Base-by-base conservation (phyloP, 2,329 filamentous ascomycete genomes). In the Parastagonospora avenae region DNA sequence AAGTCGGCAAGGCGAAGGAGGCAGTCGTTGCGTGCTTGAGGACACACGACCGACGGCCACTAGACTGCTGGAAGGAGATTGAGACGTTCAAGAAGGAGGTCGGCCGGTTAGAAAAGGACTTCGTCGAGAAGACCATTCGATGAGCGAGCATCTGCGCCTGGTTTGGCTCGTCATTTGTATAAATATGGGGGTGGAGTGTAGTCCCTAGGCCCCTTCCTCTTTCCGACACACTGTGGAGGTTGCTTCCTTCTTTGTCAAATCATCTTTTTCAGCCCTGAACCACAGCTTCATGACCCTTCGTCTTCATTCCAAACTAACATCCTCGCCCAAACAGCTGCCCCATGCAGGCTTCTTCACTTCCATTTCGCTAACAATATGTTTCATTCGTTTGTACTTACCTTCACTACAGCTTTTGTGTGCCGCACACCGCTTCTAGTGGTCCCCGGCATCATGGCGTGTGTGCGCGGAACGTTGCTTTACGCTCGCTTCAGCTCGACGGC, bases 51-150 rank as follows among this genome's bases (percentile, higher is more conserved):
- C 82, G 91, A 59, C 84, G 91, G 74, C 92, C 93, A 72, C 79
- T 97, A 71, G 90, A 97, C 79, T 97, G 93, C 82, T 97, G 90
- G 89, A 83, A 87, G 76, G 92, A 97, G 83, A 91, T 97, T 19
- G 89, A 95, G 78, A 81, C 80, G 15, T 97, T 97, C 76, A 96
- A 92, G 84, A 83, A 84, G 66, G 91, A 96, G 81, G 92, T 97
- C 43, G 85, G 89, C 63, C 86, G 85, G 78, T 75, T 97, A 76
- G 93, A 97, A 83, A 88, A 85, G 76, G 82, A 81, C 24, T 97
- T 95, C 85, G 91, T 97, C 31, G 88, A 95, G 70, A 91, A 87
- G 78, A 86, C 95, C 48, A 83, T 90, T 50, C 61, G 75, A 63
- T 79, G 62, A 72, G 44, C 27, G 11, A 37, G 16, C 16, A 12